A percentile compares a stretch with the other conserved stretches of the same genome.
phyloP scores from a whole-genome alignment of 306 rosid genomes.

The Carpinus viminea region DNA sequence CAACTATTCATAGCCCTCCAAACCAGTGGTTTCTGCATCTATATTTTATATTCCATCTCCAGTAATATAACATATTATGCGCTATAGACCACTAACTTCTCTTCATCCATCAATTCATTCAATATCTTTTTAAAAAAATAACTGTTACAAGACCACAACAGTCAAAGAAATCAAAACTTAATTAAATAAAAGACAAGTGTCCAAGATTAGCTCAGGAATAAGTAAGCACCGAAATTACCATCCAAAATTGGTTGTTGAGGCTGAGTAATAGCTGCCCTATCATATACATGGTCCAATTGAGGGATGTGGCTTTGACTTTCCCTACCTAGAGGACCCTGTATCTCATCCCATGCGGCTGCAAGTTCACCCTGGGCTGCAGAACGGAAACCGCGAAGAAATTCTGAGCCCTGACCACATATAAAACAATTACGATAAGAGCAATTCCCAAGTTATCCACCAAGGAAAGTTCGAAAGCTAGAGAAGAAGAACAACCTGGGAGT shows the following conservation, averaged over 20 bases:
- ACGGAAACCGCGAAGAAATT: constrained; percentile 70
- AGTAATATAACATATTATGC: not conserved
- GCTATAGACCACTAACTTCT: not conserved
- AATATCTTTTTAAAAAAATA: too few species aligned
- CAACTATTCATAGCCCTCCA: not conserved
- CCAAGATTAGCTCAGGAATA: not conserved
- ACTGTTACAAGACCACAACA: not conserved
- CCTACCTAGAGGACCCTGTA: constrained; percentile 46
- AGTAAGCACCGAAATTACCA: constrained; percentile 36
- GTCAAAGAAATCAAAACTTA: not conserved
- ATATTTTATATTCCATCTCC: not conserved
- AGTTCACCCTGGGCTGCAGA: constrained; percentile 52
- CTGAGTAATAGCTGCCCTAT: constrained; percentile 34
- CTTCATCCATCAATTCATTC: not conserved
- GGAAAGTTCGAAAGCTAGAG: not conserved
- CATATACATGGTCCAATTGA: constrained; percentile 37
- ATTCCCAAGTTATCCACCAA: not conserved
- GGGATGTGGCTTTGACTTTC: constrained; percentile 30
- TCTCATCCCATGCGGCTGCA: constrained; percentile 83
- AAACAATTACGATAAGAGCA: constrained; percentile 1
- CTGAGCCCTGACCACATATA: constrained; percentile 52
- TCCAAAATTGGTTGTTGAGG: constrained; percentile 66
- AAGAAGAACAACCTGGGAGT: constrained; percentile 53
- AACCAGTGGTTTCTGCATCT: not conserved
- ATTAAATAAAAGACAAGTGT: not conserved